Evolutionary conservation across 2,329 filamentous ascomycete species (phyloP), one percentile per base, ranked within the genome.

Genomic region (Eutypella sp.): DNA sequence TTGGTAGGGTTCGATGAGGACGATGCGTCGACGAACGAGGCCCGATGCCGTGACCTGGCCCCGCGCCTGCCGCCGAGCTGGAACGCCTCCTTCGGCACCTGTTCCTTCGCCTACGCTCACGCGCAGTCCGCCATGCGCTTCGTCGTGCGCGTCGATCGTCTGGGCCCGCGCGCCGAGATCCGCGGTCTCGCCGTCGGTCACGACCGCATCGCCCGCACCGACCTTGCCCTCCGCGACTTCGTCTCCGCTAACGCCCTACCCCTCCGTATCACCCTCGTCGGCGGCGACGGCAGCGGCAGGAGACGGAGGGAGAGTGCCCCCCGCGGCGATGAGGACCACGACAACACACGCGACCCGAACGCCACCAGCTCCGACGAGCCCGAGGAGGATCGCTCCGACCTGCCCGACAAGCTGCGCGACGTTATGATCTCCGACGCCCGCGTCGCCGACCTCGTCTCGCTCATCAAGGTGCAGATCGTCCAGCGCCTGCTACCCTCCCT

Each of bases 91-190:
- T 76, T 78, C 47, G 80, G 80, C 50, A 82, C 83, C 13, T 85
- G 89, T 62, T 81, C 85, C 46, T 96, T 97, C 67, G 81, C 90
- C 52, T 97, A 97, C 70, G 81, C 82, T 3, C 91, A 96, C 66
- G 74, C 80, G 20, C 88, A 95, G 63, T 95, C 89, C 0, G 84
- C 89, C 15, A 88, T 91, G 79, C 80, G 85, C 48, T 96, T 87
- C 61, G 74, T 96, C 23, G 65, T 96, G 55, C 92, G 90, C 62
- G 70, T 95, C 51, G 89, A 85, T 64, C 81, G 89, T 44, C 77
- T 96, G 57, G 90, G 91, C 37, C 77, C 77, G 57, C 95, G 92
- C 61, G 85, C 87, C n/a, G 84, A 96, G 50, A 75, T 96, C 33
- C 82, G 89, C 57, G 91, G 85, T 3, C 74, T 95, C 34, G 89